These are phyloP conservation scores for Metschnikowia cubensis DNA, from an alignment of 805 yeast species.

Conservation along the genomic window DNA sequence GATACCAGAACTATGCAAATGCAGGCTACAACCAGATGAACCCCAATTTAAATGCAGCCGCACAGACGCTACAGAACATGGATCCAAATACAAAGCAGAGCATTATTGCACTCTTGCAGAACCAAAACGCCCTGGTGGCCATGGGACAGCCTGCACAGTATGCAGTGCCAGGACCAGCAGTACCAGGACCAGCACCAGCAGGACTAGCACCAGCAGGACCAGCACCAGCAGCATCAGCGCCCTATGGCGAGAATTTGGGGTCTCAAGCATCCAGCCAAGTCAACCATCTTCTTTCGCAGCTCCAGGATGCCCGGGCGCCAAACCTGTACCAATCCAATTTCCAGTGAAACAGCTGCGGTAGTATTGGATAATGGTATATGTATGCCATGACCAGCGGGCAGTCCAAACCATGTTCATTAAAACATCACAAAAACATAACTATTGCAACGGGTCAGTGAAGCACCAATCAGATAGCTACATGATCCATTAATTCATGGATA, in stretches of 20 bases:
- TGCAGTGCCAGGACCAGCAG: neutral
- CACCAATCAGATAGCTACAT: too few species aligned
- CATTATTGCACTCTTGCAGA: slow-evolving; percentile 27
- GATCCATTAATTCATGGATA: too few species aligned
- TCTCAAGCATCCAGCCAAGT: slow-evolving; percentile 7
- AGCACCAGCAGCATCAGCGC: neutral
- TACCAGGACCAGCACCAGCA: neutral
- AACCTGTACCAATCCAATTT: neutral
- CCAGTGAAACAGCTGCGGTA: neutral
- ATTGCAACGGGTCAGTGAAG: too few species aligned
- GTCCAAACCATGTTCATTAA: too few species aligned
- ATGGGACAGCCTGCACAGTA: neutral
- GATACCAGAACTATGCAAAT: neutral
- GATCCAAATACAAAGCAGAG: slow-evolving; percentile 34
- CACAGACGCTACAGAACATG: slow-evolving; percentile 21
- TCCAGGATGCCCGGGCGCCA: neutral
- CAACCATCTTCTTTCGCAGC: slow-evolving; percentile 11
- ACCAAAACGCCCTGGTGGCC: slow-evolving; percentile 5
- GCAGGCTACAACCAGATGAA: neutral
- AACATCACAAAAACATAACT: too few species aligned
- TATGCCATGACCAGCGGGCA: too few species aligned
- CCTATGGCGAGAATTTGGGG: neutral
- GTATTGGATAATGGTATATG: too few species aligned
- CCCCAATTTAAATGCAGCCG: neutral
- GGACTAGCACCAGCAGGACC: neutral